These are phyloP conservation scores for Elsinoe perseae DNA, from an alignment of 2,329 filamentous ascomycete species.

Conservation along the genomic window DNA sequence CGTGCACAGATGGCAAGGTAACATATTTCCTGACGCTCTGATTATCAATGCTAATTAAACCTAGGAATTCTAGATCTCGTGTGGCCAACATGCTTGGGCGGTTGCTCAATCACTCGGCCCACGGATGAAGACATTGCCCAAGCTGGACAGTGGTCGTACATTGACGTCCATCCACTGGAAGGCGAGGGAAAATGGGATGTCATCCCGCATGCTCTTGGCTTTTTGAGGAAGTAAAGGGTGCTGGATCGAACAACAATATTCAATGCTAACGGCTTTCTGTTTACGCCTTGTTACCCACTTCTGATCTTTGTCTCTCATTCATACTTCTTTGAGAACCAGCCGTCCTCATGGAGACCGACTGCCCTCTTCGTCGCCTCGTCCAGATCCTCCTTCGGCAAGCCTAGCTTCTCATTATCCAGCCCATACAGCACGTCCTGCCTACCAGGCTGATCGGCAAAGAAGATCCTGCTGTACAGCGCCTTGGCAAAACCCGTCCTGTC, in stretches of 20 bases:
- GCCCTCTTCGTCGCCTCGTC: slow-evolving; percentile 21
- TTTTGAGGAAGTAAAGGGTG: slow-evolving; percentile 24
- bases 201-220: slow-evolving; percentile 29
- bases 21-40: too few species aligned
- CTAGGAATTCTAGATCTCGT: slow-evolving; percentile 27
- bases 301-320: background rate
- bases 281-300: background rate
- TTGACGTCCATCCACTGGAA: slow-evolving; percentile 25
- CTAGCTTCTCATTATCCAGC: slow-evolving; percentile 21
- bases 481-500: slow-evolving; percentile 40
- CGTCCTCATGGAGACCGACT: slow-evolving; percentile 1
- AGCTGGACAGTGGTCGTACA: slow-evolving; percentile 30
- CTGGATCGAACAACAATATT: background rate
- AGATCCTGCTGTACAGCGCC: slow-evolving; percentile 49
- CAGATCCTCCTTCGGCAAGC: slow-evolving; percentile 22
- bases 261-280: background rate
- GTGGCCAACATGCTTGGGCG: slow-evolving; percentile 31
- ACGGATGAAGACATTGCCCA: slow-evolving; percentile 31
- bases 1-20: slow-evolving; percentile 31
- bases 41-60: background rate
- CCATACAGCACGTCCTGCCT: slow-evolving; percentile 30
- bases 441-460: slow-evolving; percentile 32
- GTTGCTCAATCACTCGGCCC: slow-evolving; percentile 29
- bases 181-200: slow-evolving; percentile 31
- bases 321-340: background rate